Evolutionary conservation across 441 rosid genomes (phyloP), one percentile per base, ranked within the genome.

Genomic region (Adansonia rubrostipa): DNA sequence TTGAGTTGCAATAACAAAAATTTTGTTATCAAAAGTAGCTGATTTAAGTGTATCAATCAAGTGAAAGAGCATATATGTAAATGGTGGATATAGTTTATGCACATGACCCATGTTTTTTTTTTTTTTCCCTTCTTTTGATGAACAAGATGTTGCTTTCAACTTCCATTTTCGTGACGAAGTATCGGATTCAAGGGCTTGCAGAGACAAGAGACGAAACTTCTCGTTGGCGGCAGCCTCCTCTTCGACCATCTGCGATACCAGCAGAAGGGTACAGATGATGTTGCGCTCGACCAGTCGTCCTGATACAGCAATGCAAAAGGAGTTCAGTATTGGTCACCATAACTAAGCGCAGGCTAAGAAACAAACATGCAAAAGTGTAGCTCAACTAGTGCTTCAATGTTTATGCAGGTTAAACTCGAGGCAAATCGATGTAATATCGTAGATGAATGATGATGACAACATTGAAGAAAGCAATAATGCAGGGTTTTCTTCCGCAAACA

Each of bases 281-380:
- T 95, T 91, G 88, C 97, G 94, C 82, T 95, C 99, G 45, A 91
- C 97, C 56, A 93, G 91, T 4, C 98, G 99, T 40, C 99, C 99
- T 95, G 80, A 58, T 2, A 77, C 24, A 62, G 44, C 75, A 80
- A 62, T 17, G 33, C n/a, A 14, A 28, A 22, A 33, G 36, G 6
- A 19, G 36, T 53, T 53, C 19, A 53, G 57, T n/a, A 33, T 33
- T 33, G 36, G 36, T 33, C 36, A 33, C 36, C 36, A 33, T 33
- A 33, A 33, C 1, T 33, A 33, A 33, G 36, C 36, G 36, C 36
- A 33, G 36, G 36, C 36, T 33, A 33, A 33, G 36, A 33, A 33
- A 3, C 19, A 17, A 57, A 57, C 11, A 57, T 57, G 62, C 11
- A 57, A 8, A 57, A 8, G 19, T 24, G 19, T 33, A 1, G 24